Conservation (phyloP, 2,329 filamentous ascomycete species). For the Nannizziopsis arthrosporioides region DNA sequence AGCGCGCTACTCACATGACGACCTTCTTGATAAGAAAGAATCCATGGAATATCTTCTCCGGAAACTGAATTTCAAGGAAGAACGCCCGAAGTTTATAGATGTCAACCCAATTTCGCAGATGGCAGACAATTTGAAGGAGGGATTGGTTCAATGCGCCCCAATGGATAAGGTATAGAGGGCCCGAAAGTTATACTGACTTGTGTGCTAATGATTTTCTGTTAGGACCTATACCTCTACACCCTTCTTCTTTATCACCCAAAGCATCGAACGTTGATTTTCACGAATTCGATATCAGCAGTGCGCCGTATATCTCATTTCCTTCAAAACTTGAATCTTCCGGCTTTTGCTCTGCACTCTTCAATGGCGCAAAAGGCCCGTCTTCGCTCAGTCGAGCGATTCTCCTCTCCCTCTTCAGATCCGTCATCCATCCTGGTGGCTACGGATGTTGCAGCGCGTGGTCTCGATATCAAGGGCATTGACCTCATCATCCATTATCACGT, state of each 20-base stretch:
- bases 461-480: constrained; percentile 84
- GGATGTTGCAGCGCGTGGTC: constrained; percentile 82
- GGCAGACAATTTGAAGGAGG: constrained; percentile 75
- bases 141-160: constrained; percentile 78
- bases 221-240: constrained; percentile 88
- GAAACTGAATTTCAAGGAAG: constrained; percentile 75
- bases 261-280: constrained; percentile 76
- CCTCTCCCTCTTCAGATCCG: constrained; percentile 43
- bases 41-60: constrained; percentile 88
- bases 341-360: constrained; percentile 72
- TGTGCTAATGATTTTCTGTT: constrained; percentile 7
- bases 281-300: constrained; percentile 89
- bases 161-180: constrained; percentile 66
- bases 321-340: constrained; percentile 66
- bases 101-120: constrained; percentile 82
- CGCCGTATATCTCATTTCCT: constrained; percentile 75
- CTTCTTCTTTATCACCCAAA: constrained; percentile 72
- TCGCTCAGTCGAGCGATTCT: constrained; percentile 84
- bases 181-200: constrained; percentile 10
- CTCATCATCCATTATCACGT: constrained; percentile 92
- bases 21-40: constrained; percentile 59
- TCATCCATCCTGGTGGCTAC: constrained; percentile 73
- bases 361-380: constrained; percentile 94
- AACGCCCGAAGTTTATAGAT: constrained; percentile 80
- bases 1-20: constrained; percentile 44